phyloP scores from a whole-genome alignment of 495 filamentous ascomycete species.

The Ramalina peruviana region DNA sequence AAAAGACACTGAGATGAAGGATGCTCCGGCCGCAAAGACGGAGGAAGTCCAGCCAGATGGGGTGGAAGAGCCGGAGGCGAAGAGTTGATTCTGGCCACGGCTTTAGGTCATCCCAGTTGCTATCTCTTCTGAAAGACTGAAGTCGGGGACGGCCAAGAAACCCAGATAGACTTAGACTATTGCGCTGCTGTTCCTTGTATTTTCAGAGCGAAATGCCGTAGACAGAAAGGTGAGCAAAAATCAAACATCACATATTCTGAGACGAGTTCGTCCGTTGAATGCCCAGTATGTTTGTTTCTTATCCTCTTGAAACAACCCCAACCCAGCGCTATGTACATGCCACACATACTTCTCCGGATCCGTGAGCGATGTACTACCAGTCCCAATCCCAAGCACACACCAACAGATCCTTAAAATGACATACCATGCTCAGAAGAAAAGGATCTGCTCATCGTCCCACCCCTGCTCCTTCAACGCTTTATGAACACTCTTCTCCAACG shows the following conservation, averaged over 20 bases:
- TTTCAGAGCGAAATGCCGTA: too few species aligned
- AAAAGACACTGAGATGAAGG: slow-evolving; percentile 43
- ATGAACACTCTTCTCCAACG: slow-evolving; percentile 59
- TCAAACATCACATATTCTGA: too few species aligned
- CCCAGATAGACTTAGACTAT: background rate
- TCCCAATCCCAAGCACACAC: too few species aligned
- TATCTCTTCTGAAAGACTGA: background rate
- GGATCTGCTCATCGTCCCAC: slow-evolving; percentile 65
- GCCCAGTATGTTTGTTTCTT: too few species aligned
- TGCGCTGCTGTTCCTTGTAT: background rate
- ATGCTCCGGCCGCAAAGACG: slow-evolving; percentile 21
- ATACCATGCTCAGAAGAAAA: slow-evolving; percentile 54
- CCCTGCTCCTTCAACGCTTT: slow-evolving; percentile 50
- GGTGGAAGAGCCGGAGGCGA: slow-evolving; percentile 27
- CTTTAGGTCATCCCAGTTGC: background rate
- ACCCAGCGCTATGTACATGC: background rate
- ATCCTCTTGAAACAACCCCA: background rate
- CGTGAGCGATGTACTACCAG: background rate
- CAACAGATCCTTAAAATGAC: too few species aligned
- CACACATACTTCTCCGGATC: too few species aligned
- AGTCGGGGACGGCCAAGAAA: background rate
- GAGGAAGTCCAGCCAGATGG: slow-evolving; percentile 27
- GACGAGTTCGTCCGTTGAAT: too few species aligned
- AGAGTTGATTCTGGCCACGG: slow-evolving; percentile 8
- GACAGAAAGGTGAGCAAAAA: too few species aligned